Base-by-base conservation (phyloP, 2,329 filamentous ascomycete genomes). In the Penicillium aurantiogriseum region DNA sequence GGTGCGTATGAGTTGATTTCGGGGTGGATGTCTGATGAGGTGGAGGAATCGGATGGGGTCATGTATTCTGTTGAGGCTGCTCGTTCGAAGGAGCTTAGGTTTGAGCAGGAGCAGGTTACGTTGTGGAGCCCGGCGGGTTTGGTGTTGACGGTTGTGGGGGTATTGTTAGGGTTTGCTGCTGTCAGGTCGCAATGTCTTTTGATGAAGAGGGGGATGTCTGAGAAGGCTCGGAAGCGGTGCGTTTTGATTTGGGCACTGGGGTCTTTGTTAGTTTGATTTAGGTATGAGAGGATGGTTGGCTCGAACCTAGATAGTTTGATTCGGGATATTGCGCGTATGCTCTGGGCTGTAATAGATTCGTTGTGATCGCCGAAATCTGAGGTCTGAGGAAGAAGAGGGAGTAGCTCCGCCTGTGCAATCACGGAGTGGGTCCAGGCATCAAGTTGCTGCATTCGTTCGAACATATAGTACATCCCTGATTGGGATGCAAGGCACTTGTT, bases 211-310 rank as follows among this genome's bases (percentile, higher is more conserved):
- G 77, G 76, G 11, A 78, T 75, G 54, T 79, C 77, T 19, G 73
- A 75, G 58, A 79, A 79, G 17, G 77, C 77, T 42, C 76, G 67
- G 54, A 79, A 79, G n/a, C 77, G 74, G 56, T 79, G 76, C 0
- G 73, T 68, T 64, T 79, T 79, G 33, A 79, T 79, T 62, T 76
- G 74, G 11, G 77, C 75, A 62, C 77, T 79, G 57, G 13, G 39
- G 10, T 19, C 11, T 23, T 46, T 7, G 51, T 66, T 58, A 59
- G 48, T 57, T 43, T 50, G 25, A 29, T 27, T 21, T 13, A 40
- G 11, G 7, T 11, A 33, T 27, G 13, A 38, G n/a, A 29, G 29
- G 9, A 4, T 5, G 6, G 17, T 23, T 50, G 10, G 21, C 19
- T 49, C 29, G 25, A 36, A 78, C 77, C 77, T 79, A 42, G 72